Conservation (phyloP, 768 basidiomycete species). For the Amanita muscaria region DNA sequence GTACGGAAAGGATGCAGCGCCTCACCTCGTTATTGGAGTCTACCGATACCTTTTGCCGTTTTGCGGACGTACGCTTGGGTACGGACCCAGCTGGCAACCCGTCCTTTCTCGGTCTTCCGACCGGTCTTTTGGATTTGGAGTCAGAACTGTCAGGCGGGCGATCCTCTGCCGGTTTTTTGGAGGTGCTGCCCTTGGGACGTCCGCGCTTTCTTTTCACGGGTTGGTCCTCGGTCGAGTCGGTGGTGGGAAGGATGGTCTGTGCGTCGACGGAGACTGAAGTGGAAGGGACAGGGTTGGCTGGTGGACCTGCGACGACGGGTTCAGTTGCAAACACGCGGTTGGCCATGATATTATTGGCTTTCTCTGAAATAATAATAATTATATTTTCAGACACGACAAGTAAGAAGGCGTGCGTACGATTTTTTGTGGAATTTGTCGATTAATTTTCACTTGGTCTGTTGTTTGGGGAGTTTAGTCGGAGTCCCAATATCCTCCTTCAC, state of each 20-base stretch:
- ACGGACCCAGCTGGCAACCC: conserved; percentile 74
- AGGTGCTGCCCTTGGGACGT: conserved; percentile 72
- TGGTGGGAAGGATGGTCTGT: too few species aligned
- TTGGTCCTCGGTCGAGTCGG: background rate
- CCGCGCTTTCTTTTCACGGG: conserved; percentile 68
- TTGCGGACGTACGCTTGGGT: conserved; percentile 26
- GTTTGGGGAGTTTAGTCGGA: too few species aligned
- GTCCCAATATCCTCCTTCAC: background rate
- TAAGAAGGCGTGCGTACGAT: background rate
- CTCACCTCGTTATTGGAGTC: too few species aligned
- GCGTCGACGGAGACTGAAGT: too few species aligned
- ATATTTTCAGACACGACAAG: too few species aligned
- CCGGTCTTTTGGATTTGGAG: conserved; percentile 65
- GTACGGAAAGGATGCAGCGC: too few species aligned
- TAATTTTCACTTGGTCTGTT: too few species aligned
- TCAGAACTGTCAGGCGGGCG: conserved; percentile 9
- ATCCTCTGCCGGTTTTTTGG: conserved; percentile 61
- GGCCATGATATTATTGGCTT: too few species aligned
- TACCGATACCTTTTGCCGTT: conserved; percentile 4
- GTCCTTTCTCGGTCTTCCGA: conserved; percentile 75
- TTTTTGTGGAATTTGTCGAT: conserved; percentile 5
- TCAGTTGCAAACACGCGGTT: conserved; percentile 2
- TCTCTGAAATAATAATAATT: conserved; percentile 6
- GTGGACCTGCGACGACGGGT: background rate
- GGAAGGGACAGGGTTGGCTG: too few species aligned